These are phyloP conservation scores for Asclepias syriaca DNA, from an alignment of 257 asterid species.

Conservation along the genomic window DNA sequence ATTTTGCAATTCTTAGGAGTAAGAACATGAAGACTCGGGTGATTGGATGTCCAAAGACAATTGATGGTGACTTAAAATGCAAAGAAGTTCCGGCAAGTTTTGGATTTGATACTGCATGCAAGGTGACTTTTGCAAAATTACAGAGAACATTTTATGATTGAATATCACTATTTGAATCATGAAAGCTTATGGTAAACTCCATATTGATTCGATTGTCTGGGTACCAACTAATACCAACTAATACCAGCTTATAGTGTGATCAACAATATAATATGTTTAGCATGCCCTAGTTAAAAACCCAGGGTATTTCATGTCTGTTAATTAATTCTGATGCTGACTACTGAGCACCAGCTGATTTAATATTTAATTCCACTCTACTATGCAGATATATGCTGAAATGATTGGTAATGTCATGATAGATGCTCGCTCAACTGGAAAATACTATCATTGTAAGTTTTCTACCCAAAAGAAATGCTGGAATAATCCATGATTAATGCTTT, in stretches of 20 bases:
- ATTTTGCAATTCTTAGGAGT: slow-evolving; percentile 42
- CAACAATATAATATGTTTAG: neutral
- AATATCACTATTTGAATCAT: neutral
- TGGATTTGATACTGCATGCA: slow-evolving; percentile 99
- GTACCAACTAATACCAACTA: neutral
- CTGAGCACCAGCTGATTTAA: neutral
- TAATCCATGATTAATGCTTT: neutral
- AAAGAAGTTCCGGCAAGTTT: slow-evolving; percentile 95
- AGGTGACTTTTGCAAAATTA: slow-evolving; percentile 42
- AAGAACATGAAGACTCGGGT: slow-evolving; percentile 84
- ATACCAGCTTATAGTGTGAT: neutral
- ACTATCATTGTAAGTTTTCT: slow-evolving; percentile 78
- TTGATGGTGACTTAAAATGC: slow-evolving; percentile 93
- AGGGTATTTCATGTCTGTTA: neutral
- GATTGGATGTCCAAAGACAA: slow-evolving; percentile 98
- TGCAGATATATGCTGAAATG: slow-evolving; percentile 97
- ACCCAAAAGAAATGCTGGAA: neutral
- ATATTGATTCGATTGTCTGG: neutral
- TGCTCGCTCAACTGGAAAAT: slow-evolving; percentile 99
- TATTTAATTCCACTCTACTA: slow-evolving; percentile 11
- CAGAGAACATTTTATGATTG: neutral
- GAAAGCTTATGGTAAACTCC: neutral
- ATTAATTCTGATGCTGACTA: neutral
- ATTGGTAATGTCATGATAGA: slow-evolving; percentile 83
- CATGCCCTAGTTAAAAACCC: neutral